A percentile compares a stretch with the other conserved stretches of the same genome.
These are phyloP conservation scores for Rauvolfia tetraphylla DNA, from an alignment of 257 asterid genomes.

Conservation along the genomic window DNA sequence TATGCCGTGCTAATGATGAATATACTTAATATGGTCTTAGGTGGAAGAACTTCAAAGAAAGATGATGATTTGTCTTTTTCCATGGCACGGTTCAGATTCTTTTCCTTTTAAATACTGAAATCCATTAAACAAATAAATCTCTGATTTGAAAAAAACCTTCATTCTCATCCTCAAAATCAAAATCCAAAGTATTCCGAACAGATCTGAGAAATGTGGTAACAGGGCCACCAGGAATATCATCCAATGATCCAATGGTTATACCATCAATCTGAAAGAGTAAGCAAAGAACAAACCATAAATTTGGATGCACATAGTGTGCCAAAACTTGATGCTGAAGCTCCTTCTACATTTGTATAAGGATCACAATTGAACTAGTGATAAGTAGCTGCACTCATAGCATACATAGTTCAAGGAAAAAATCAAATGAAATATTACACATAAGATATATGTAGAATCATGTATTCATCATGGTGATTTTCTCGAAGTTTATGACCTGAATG, in stretches of 20 bases:
- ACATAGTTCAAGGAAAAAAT: background rate
- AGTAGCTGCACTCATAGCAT: background rate
- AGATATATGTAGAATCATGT: background rate
- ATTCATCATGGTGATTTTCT: background rate
- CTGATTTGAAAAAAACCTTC: slow-evolving; percentile 55
- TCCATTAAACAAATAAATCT: background rate
- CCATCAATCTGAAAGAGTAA: slow-evolving; percentile 65
- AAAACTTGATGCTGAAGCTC: slow-evolving; percentile 4
- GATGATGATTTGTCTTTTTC: background rate
- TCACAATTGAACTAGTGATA: background rate
- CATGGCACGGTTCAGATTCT: too few relatives aligned
- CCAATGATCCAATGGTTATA: slow-evolving; percentile 69
- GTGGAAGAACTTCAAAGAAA: background rate
- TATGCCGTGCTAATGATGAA: background rate
- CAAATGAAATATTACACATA: background rate
- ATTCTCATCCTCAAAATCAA: slow-evolving; percentile 87
- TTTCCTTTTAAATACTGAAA: background rate
- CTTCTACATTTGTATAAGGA: background rate
- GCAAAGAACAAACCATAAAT: slow-evolving; percentile 1
- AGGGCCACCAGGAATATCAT: slow-evolving; percentile 87
- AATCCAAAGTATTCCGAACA: slow-evolving; percentile 72
- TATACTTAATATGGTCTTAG: background rate
- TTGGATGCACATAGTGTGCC: background rate
- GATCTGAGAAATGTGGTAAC: slow-evolving; percentile 79
- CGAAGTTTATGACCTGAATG: background rate